Evolutionary conservation across 225 moss, liverwort and hornwort species (phyloP), one percentile per base, ranked within the genome.

Genomic region (Climacium dendroides): DNA sequence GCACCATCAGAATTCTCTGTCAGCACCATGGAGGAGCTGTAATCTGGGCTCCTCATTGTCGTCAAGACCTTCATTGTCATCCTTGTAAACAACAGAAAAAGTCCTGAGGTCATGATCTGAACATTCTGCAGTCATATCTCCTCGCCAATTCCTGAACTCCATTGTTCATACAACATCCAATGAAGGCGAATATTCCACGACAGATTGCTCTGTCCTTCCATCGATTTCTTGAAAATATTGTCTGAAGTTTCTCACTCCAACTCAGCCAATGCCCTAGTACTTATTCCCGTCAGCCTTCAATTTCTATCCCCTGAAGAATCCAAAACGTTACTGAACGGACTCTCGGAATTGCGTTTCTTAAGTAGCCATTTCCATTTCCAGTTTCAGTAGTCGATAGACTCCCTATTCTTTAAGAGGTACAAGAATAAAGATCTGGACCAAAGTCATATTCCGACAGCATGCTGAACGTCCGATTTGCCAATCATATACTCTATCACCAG

Each of bases 141-240:
- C 82, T 24, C 13, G 37, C 53, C 62, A 83, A 63, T 90, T 88
- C 91, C 67, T 78, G 88, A 48, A 89, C 64, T 85, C 85, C 92
- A 77, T 88, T 63, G 81, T 63, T 59, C 90, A 74, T 59, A 72
- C 54, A 87, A 82, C 81, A 89, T 72, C 84, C 78, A 82, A 37
- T 81, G 84, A 81, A 81, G 77, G 29, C 71, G 81, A 66, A 53
- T 87, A 22, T 67, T 86, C 60, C 76, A 62, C 71, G 74, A 69
- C 62, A 80, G 80, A 70, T 48, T 74, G 58, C 63, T 55, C 59
- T 35, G 52, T 28, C 78, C 45, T 83, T 61, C 76, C 65, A 81
- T 91, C 43, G 80, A 74, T 72, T 53, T 87, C 77, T 79, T 76
- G 57, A 65, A 30, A 24, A 48, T 13, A 7, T 30, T 53, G 54